phyloP scores from a whole-genome alignment of 495 filamentous ascomycete species.

The Aspergillus sclerotiicarbonarius region DNA sequence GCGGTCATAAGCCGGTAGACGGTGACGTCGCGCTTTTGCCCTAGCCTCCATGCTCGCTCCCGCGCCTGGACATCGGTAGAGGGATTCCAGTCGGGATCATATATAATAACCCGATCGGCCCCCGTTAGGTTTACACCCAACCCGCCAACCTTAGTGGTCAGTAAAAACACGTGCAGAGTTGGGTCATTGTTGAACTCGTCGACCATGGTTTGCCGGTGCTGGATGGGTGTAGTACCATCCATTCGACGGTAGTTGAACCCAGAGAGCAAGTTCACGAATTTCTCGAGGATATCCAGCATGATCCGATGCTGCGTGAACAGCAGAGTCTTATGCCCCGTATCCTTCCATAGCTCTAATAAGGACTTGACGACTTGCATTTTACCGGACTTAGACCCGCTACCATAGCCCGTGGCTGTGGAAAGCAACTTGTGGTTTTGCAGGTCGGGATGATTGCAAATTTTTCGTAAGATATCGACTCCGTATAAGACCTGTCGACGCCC shows the following conservation, averaged over 20 bases:
- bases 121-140: constrained; percentile 93
- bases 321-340: constrained; percentile 83
- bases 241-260: constrained; percentile 81
- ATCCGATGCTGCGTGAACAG: constrained; percentile 88
- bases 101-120: constrained; percentile 94
- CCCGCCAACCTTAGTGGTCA: constrained; percentile 93
- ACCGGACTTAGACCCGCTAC: constrained; percentile 70
- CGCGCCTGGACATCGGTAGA: constrained; percentile 91
- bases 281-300: constrained; percentile 90
- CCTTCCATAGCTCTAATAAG: constrained; percentile 80
- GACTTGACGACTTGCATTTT: constrained; percentile 93
- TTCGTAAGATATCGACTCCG: constrained; percentile 87
- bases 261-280: constrained; percentile 62
- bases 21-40: constrained; percentile 89
- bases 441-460: constrained; percentile 97
- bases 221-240: constrained; percentile 87
- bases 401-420: constrained; percentile 65
- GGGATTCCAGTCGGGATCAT: constrained; percentile 97
- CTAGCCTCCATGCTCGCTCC: constrained; percentile 94
- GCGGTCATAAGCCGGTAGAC: constrained; percentile 97
- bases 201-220: constrained; percentile 76
- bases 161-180: constrained; percentile 79
- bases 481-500: constrained; percentile 76
- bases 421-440: constrained; percentile 64
- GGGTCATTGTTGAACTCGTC: constrained; percentile 86